A percentile compares a stretch with the other conserved stretches of the same genome.
phyloP scores from a whole-genome alignment of 495 filamentous ascomycete genomes.

The Astrothelium macrocarpum region DNA sequence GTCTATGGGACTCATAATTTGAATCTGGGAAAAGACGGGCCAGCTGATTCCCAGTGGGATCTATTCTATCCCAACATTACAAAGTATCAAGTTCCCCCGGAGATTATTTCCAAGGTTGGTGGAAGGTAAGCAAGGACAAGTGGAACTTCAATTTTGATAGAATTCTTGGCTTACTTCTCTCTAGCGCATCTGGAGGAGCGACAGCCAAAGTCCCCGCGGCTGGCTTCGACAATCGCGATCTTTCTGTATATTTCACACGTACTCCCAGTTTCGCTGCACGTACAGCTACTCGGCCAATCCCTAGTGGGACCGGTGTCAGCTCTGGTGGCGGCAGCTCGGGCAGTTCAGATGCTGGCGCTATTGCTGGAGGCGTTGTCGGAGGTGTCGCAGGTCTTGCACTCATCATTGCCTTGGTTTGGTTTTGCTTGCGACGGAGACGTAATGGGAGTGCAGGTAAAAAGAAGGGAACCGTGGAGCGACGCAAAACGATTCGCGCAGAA shows the following conservation, averaged over 20 bases:
- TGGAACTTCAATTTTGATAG: not conserved
- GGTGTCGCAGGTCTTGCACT: conserved; percentile 21
- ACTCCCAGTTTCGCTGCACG: conserved; percentile 11
- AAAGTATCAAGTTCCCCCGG: conserved; percentile 36
- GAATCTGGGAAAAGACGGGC: conserved; percentile 36
- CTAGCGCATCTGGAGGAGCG: conserved; percentile 32
- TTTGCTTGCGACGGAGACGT: conserved; percentile 20
- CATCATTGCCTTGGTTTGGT: conserved; percentile 21
- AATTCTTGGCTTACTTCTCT: conserved; percentile 10
- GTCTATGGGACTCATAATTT: conserved; percentile 37
- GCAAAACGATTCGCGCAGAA: not conserved
- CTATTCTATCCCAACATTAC: conserved; percentile 32
- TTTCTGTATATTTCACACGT: conserved; percentile 28
- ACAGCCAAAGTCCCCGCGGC: conserved; percentile 27
- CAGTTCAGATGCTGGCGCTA: conserved; percentile 19
- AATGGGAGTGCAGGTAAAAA: not conserved
- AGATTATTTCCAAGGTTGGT: conserved; percentile 35
- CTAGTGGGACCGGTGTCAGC: conserved; percentile 10
- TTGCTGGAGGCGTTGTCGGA: conserved; percentile 27
- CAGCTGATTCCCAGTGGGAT: conserved; percentile 32
- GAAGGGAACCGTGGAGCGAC: not conserved
- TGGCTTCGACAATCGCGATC: conserved; percentile 24
- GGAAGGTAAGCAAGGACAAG: conserved; percentile 32
- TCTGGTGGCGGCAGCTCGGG: conserved; percentile 8
- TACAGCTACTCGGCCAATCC: conserved; percentile 11